Conservation (phyloP, 331 rosid genomes). For the Quercus lobata region DNA sequence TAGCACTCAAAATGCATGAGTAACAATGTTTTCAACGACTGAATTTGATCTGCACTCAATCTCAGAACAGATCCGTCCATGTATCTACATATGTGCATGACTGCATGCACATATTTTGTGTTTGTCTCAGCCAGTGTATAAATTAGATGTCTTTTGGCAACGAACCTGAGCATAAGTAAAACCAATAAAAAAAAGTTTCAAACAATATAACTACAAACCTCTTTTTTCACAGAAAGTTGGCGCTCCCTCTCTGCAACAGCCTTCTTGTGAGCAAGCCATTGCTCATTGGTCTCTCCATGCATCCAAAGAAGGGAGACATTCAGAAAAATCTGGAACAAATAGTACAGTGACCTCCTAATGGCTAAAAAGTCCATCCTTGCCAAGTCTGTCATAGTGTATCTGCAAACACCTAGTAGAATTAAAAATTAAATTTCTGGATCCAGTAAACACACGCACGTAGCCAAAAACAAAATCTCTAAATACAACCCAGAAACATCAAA, state of each 20-base stretch:
- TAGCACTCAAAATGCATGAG: not conserved
- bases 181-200: not conserved
- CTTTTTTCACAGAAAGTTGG: conserved; percentile 50
- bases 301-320: conserved; percentile 83
- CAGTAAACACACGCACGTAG: not conserved
- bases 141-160: not conserved
- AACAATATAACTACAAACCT: conserved; percentile 46
- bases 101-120: not conserved
- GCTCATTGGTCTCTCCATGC: conserved; percentile 83
- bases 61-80: not conserved
- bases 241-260: conserved; percentile 74
- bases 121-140: not conserved
- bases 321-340: conserved; percentile 85
- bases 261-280: conserved; percentile 90
- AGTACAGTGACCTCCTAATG: conserved; percentile 89
- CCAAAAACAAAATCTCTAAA: not conserved
- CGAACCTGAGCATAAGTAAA: not conserved
- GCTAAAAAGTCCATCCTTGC: conserved; percentile 89
- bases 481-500: not conserved
- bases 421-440: conserved; percentile 2
- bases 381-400: conserved; percentile 92
- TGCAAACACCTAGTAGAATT: conserved; percentile 30
- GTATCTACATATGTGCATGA: not conserved
- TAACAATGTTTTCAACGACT: not conserved
- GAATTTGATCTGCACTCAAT: not conserved